A percentile compares a stretch with the other conserved stretches of the same genome.
Conservation (phyloP, 306 rosid species). For the Sophora flavescens region DNA sequence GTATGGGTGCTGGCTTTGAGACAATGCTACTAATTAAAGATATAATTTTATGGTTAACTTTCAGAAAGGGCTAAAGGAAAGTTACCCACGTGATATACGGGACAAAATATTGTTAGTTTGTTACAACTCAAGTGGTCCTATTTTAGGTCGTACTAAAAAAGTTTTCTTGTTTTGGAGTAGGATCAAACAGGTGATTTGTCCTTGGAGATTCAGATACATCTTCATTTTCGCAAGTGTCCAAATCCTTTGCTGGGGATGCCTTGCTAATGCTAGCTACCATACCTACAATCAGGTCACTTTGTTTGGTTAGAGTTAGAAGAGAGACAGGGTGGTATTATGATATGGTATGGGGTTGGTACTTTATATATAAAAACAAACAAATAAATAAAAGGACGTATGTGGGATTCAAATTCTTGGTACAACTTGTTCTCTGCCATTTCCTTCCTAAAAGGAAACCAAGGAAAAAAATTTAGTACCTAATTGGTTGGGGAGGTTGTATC, state of each 20-base stretch:
- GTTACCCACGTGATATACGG: conserved; percentile 46
- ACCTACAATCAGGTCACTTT: neutral
- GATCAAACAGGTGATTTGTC: conserved; percentile 28
- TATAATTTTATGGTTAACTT: too few species aligned
- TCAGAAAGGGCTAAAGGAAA: conserved; percentile 28
- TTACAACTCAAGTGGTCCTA: conserved; percentile 33
- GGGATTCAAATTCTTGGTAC: conserved; percentile 31
- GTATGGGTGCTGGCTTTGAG: conserved; percentile 27
- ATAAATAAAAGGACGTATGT: neutral
- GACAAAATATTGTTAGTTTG: conserved; percentile 28
- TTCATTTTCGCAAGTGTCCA: neutral
- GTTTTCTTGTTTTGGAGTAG: neutral
- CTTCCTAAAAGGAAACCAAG: conserved; percentile 26
- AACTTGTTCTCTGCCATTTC: conserved; percentile 39
- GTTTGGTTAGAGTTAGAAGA: conserved; percentile 22
- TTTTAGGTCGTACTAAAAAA: neutral
- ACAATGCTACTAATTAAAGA: neutral
- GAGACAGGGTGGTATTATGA: conserved; percentile 23
- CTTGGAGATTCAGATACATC: neutral
- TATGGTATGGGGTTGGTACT: conserved; percentile 44
- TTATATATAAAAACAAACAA: conserved; percentile 25
- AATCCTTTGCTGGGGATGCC: conserved; percentile 25
- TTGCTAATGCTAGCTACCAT: neutral
- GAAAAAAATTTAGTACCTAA: conserved; percentile 21
- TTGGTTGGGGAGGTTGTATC: conserved; percentile 30